Evolutionary conservation across 495 filamentous ascomycete species (phyloP), one percentile per base, ranked within the genome.

Genomic region (Venustampulla echinocandica): DNA sequence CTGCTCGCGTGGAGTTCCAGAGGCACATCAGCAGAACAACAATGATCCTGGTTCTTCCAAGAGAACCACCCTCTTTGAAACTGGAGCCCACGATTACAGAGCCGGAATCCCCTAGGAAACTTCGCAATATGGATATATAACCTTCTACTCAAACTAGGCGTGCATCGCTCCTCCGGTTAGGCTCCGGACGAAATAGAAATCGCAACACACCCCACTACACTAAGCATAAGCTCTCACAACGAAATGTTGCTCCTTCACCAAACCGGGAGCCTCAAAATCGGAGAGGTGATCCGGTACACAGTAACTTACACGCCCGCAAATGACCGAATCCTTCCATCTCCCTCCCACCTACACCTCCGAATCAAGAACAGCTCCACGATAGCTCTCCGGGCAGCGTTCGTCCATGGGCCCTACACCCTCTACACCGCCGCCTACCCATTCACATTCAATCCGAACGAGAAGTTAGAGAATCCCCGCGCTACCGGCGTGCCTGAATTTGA

Each of bases 331-430:
- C 77, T 90, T 5, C 93, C 92, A 2, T 76, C 85, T 18, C 90
- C 90, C 7, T 63, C 78, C 35, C 65, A 78, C 47, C 75, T 98
- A 23, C 75, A 88, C 61, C 77, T 98, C 32, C 84, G 82, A 50
- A 79, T 98, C 60, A 88, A 83, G 57, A 98, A 98, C 56, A 86
- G 84, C n/a, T 90, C 86, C 17, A 81, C 89, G 11, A 84, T 90
- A 47, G 81, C 92, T 3, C 70, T 97, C 10, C 85, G 92, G 54
- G 92, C 92, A 38, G 92, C 92, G 28, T 98, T 95, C 59, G 78
- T 98, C 32, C 92, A 94, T 64, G 92, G 92, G 0, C 92, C 92
- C 1, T 98, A 98, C 62, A 94, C 80, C 1, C 73, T 97, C 7
- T 86, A 88, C 52, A 78, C 88, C 7, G 80, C 90, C 32, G 83